Base-by-base conservation (phyloP, 2,329 filamentous ascomycete species). In the Penicillium sp. region DNA sequence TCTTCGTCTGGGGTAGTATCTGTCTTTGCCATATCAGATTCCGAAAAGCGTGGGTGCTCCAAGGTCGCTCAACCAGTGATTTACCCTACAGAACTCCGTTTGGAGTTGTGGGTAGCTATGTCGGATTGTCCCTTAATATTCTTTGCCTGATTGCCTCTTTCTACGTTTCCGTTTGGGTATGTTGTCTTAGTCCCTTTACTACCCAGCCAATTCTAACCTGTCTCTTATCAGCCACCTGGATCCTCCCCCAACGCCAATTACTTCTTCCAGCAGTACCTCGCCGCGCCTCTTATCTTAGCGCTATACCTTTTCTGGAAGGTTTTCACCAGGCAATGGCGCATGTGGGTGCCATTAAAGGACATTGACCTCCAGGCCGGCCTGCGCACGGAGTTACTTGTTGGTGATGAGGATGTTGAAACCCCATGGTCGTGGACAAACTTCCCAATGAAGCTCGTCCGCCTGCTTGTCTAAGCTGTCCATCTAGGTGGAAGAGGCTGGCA, bases 11-110 rank as follows among this genome's bases (percentile, higher is more conserved):
- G 86, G 84, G 79, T 28, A 84, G 82, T 49, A 86, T 89, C 67
- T 87, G 84, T 70, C 69, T 86, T n/a, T 80, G 85, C 4, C 87
- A 90, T 66, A 88, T 90, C 68, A 85, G 87, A 17, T 88, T 88
- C 81, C 85, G 86, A 41, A 61, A 67, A 5, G 86, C 85, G 0
- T 88, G 86, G 86, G 14, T 12, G 28, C 14, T 28, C 22, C 17
- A 48, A 14, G 43, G 43, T 4, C 43, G 43, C 22, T 7, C 17
- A 3, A 15, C 15, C 12, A 48, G 22, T n/a, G 43, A 48, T 7
- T n/a, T 48, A 7, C n/a, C 43, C 22, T 48, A 22, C 22, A 28
- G 8, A 15, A 15, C 43, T 15, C 43, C 22, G 5, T 28, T 34
- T 28, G 43, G 43, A 0, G 10, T 48, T 17, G 22, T 48, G 14